A percentile compares a stretch with the other conserved stretches of the same genome.
phyloP scores from a whole-genome alignment of 2,329 filamentous ascomycete species.

The Leptographium galeiforme region DNA sequence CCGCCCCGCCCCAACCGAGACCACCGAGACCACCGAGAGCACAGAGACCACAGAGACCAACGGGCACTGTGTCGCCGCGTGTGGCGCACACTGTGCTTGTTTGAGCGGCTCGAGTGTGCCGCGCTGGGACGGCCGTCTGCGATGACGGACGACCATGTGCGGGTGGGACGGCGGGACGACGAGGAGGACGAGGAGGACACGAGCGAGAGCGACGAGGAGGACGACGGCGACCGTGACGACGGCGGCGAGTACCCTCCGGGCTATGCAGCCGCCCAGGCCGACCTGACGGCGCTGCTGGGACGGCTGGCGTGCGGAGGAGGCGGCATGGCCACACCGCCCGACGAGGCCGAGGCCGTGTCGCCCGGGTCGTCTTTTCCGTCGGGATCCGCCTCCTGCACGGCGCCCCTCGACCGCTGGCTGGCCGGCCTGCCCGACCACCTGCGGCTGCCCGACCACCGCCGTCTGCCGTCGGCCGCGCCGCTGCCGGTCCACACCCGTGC shows the following conservation, averaged over 20 bases:
- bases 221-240: slow-evolving; percentile 15
- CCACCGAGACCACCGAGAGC: no score
- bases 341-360: not conserved
- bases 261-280: slow-evolving; percentile 12
- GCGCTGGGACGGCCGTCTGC: slow-evolving; percentile 18
- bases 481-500: slow-evolving; percentile 13
- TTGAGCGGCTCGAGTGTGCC: slow-evolving; percentile 19
- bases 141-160: slow-evolving; percentile 15
- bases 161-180: slow-evolving; percentile 10
- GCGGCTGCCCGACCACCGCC: slow-evolving; percentile 1
- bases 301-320: slow-evolving; percentile 17
- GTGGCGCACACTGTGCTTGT: slow-evolving; percentile 21
- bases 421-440: slow-evolving; percentile 9
- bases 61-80: slow-evolving; percentile 17
- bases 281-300: slow-evolving; percentile 14
- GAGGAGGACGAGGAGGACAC: slow-evolving; percentile 14
- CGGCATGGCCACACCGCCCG: not conserved
- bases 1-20: slow-evolving; percentile 15
- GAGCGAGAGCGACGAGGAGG: slow-evolving; percentile 15
- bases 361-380: no score
- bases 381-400: no score
- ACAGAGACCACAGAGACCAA: no score
- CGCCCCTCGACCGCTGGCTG: slow-evolving; percentile 6
- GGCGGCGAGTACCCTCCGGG: slow-evolving; percentile 12
- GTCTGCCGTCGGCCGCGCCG: not conserved